Percentiles rank a stretch among this genome's conserved stretches.
phyloP scores from a whole-genome alignment of 768 basidiomycete genomes.

The Strobilomyces confusus region DNA sequence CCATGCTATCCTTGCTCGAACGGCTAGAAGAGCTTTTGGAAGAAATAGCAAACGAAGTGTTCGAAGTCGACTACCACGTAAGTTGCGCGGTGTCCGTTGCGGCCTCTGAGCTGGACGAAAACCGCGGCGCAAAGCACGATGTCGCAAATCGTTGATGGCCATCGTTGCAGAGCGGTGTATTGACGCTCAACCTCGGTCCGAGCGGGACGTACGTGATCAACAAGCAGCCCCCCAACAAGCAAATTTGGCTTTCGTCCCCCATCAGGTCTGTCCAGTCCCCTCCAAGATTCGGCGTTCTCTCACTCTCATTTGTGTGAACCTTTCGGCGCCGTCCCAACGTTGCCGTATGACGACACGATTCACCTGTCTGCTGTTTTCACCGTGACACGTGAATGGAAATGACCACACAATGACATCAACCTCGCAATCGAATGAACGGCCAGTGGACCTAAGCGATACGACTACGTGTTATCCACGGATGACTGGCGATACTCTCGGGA shows the following conservation, averaged over 20 bases:
- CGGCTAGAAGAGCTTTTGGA: conserved; percentile 73
- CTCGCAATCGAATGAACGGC: conserved; percentile 1
- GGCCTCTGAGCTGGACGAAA: neutral
- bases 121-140: neutral
- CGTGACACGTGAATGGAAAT: conserved; percentile 6
- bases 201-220: conserved; percentile 93
- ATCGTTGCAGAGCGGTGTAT: conserved; percentile 71
- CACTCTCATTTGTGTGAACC: conserved; percentile 2
- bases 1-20: conserved; percentile 76
- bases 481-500: conserved; percentile 81
- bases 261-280: conserved; percentile 51
- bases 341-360: neutral
- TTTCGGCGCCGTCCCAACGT: neutral
- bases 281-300: neutral
- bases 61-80: conserved; percentile 90
- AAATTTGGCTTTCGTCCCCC: conserved; percentile 94
- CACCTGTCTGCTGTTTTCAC: neutral
- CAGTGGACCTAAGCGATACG: conserved; percentile 92
- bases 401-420: neutral
- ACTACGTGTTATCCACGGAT: conserved; percentile 53
- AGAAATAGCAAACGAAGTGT: conserved; percentile 44
- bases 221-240: conserved; percentile 96
- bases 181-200: conserved; percentile 73
- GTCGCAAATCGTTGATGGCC: conserved; percentile 7
- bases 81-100: conserved; percentile 22